Percentiles rank a stretch among this genome's conserved stretches.
These are phyloP conservation scores for Cytospora schulzeri DNA, from an alignment of 2,329 filamentous ascomycete species.

Conservation along the genomic window DNA sequence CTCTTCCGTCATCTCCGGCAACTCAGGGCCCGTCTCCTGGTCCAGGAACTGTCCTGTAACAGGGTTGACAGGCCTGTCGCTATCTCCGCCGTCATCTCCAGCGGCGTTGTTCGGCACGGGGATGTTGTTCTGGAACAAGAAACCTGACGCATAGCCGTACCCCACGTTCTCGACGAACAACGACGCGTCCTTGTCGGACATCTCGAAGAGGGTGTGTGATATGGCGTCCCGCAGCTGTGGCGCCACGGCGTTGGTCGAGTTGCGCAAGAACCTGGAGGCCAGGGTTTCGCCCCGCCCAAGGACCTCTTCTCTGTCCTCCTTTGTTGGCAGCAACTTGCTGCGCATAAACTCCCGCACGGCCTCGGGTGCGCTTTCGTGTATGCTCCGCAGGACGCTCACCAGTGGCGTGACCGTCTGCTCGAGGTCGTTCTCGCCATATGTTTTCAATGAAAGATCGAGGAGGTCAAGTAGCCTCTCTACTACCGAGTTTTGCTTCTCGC, in stretches of 20 bases:
- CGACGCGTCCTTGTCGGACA: constrained; percentile 78
- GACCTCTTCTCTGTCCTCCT: constrained; percentile 73
- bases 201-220: constrained; percentile 79
- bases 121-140: constrained; percentile 82
- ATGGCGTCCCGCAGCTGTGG: constrained; percentile 74
- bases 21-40: constrained; percentile 60
- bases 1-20: constrained; percentile 80
- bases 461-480: constrained; percentile 69
- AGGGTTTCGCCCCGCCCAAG: constrained; percentile 76
- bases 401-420: constrained; percentile 73
- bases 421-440: constrained; percentile 69
- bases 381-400: constrained; percentile 69
- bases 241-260: constrained; percentile 73
- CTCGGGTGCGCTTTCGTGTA: constrained; percentile 71
- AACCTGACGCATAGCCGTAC: constrained; percentile 91
- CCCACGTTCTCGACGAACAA: constrained; percentile 89
- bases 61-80: constrained; percentile 66
- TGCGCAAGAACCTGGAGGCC: constrained; percentile 73
- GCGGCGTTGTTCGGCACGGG: constrained; percentile 69
- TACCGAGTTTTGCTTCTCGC: constrained; percentile 57
- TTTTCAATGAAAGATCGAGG: constrained; percentile 65
- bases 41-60: constrained; percentile 84
- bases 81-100: constrained; percentile 47
- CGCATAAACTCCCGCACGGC: constrained; percentile 65
- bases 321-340: constrained; percentile 70